phyloP scores from a whole-genome alignment of 306 rosid species.

The Dryas drummondii region DNA sequence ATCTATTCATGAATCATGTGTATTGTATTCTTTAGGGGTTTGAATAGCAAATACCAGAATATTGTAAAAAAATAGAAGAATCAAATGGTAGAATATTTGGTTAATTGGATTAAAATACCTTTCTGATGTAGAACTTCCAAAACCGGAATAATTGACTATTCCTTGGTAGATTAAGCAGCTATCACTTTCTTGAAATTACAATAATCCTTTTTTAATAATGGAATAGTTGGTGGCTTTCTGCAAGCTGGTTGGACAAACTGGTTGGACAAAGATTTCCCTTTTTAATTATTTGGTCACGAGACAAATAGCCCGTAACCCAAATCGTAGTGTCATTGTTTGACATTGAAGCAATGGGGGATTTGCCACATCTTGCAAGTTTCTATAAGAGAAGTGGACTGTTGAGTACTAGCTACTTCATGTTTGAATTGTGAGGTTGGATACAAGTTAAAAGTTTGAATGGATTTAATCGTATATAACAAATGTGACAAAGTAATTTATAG shows the following conservation, averaged over 20 bases:
- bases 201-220: neutral
- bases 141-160: constrained; percentile 1
- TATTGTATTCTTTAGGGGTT: neutral
- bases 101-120: neutral
- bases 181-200: neutral
- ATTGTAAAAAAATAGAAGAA: neutral
- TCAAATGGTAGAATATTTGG: neutral
- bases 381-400: neutral
- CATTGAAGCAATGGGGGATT: too few relatives aligned
- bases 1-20: neutral
- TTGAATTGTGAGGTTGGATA: too few relatives aligned
- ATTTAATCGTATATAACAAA: too few relatives aligned
- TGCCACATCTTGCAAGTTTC: neutral
- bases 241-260: neutral
- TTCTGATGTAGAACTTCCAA: neutral
- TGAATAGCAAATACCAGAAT: neutral
- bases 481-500: too few relatives aligned
- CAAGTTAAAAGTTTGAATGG: too few relatives aligned
- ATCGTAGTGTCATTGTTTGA: too few relatives aligned
- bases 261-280: neutral
- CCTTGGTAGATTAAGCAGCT: neutral
- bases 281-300: too few relatives aligned
- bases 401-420: too few relatives aligned
- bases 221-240: neutral
- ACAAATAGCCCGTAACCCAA: too few relatives aligned